A percentile compares a stretch with the other conserved stretches of the same genome.
Evolutionary conservation across 169 alveolate species (phyloP).

Genomic region (Eimeria mitis): DNA sequence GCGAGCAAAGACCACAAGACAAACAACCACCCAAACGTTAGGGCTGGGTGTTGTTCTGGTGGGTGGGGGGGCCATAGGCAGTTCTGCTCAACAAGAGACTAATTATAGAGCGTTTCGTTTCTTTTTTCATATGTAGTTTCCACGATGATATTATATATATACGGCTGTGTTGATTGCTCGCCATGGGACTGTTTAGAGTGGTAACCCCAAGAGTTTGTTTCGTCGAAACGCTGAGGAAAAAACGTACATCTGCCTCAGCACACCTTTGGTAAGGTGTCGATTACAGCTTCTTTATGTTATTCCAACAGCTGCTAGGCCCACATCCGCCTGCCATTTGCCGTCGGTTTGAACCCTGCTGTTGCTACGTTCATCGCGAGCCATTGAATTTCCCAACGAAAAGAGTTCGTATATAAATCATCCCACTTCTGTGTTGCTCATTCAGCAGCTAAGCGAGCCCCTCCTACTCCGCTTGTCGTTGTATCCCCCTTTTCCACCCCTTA

Average conservation of each 20-base stretch:
- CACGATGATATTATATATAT: background rate
- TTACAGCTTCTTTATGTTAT: background rate
- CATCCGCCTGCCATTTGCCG: background rate
- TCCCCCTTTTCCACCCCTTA: background rate
- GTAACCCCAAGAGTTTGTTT: background rate
- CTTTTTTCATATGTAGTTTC: background rate
- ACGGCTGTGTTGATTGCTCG: background rate
- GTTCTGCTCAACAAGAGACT: background rate
- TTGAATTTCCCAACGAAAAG: background rate
- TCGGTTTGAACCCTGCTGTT: background rate
- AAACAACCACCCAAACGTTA: background rate
- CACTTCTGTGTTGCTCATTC: background rate
- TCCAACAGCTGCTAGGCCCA: background rate
- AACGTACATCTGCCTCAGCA: background rate
- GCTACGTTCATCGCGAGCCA: background rate
- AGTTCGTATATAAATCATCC: background rate
- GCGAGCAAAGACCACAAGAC: background rate
- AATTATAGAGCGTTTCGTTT: background rate
- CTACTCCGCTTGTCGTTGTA: background rate
- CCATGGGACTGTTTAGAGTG: background rate
- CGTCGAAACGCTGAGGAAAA: background rate
- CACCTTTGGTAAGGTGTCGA: background rate
- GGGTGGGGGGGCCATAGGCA: background rate
- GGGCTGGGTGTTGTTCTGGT: constrained; percentile 29
- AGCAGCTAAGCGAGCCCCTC: background rate